phyloP scores from a whole-genome alignment of 208 protist genomes.

The Herpetomonas muscarum region DNA sequence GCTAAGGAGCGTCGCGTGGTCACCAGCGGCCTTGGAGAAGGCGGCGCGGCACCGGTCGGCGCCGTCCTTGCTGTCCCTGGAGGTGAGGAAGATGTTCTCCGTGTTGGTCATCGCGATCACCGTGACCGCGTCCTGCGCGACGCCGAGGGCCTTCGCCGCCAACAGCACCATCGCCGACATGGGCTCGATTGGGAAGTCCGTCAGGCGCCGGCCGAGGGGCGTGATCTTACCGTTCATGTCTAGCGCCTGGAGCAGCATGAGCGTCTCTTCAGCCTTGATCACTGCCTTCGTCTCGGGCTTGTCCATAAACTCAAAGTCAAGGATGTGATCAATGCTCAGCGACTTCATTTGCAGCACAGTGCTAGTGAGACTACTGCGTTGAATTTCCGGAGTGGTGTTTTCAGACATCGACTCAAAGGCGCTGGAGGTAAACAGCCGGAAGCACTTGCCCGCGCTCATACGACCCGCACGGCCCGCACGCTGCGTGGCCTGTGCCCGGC shows the following conservation, averaged over 20 bases:
- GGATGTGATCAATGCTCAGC: conserved; percentile 96
- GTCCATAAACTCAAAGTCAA: conserved; percentile 99
- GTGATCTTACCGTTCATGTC: conserved; percentile 85
- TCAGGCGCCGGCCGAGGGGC: conserved; percentile 91
- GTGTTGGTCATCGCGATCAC: conserved; percentile 93
- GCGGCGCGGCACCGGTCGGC: conserved; percentile 67
- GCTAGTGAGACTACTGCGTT: conserved; percentile 97
- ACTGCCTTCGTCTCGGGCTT: conserved; percentile 89
- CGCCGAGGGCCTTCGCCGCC: conserved; percentile 90
- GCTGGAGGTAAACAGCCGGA: conserved; percentile 96
- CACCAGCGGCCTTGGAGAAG: conserved; percentile 76
- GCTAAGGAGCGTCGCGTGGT: conserved; percentile 82
- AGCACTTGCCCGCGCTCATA: conserved; percentile 96
- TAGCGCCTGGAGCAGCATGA: conserved; percentile 93
- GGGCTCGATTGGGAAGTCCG: conserved; percentile 98
- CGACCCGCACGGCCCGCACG: conserved; percentile 97
- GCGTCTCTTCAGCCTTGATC: conserved; percentile 88
- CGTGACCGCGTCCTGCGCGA: conserved; percentile 92
- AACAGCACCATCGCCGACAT: conserved; percentile 96
- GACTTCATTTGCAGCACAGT: conserved; percentile 96
- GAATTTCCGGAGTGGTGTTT: conserved; percentile 97
- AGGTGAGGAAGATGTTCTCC: conserved; percentile 81
- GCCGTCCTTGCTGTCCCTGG: conserved; percentile 61
- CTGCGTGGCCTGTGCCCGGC: conserved; percentile 93
- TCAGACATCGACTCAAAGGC: conserved; percentile 95